Percentiles rank a stretch among this genome's conserved stretches.
phyloP scores from a whole-genome alignment of 345 rosid species.

The Garcia nutans region DNA sequence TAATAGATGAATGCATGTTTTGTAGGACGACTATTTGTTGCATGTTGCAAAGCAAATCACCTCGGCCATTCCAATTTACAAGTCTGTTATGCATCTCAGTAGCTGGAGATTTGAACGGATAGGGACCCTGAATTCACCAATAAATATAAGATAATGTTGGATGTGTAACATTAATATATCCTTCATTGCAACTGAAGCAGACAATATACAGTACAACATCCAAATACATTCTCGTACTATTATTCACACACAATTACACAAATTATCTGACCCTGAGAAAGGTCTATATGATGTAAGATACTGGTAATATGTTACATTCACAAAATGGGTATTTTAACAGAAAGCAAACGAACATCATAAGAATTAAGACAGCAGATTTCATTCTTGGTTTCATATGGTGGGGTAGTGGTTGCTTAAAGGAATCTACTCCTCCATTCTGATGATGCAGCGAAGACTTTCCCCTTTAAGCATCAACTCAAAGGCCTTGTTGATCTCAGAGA shows the following conservation, averaged over 20 bases:
- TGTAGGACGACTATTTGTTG: too few relatives aligned
- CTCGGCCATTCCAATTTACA: too few relatives aligned
- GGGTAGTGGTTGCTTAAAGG: not conserved
- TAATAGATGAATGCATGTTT: too few relatives aligned
- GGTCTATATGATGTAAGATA: not conserved
- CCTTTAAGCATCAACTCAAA: constrained; percentile 53
- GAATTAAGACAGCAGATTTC: not conserved
- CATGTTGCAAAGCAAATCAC: too few relatives aligned
- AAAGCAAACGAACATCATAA: not conserved
- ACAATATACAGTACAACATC: not conserved
- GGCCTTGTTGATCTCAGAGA: constrained; percentile 53
- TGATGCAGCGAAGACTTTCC: constrained; percentile 45
- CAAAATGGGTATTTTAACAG: not conserved
- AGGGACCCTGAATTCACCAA: too few relatives aligned
- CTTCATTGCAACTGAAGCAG: not conserved
- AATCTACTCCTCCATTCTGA: constrained; percentile 34
- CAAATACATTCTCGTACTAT: not conserved
- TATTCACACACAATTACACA: too few relatives aligned
- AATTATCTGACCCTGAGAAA: not conserved
- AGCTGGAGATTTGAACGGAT: too few relatives aligned
- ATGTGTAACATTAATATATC: too few relatives aligned
- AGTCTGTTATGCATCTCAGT: too few relatives aligned
- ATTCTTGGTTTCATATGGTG: not conserved
- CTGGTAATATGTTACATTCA: not conserved
- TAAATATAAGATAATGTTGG: too few relatives aligned